Base-by-base conservation (phyloP, 139 green algal species). In the Coccomyxa sp. region DNA sequence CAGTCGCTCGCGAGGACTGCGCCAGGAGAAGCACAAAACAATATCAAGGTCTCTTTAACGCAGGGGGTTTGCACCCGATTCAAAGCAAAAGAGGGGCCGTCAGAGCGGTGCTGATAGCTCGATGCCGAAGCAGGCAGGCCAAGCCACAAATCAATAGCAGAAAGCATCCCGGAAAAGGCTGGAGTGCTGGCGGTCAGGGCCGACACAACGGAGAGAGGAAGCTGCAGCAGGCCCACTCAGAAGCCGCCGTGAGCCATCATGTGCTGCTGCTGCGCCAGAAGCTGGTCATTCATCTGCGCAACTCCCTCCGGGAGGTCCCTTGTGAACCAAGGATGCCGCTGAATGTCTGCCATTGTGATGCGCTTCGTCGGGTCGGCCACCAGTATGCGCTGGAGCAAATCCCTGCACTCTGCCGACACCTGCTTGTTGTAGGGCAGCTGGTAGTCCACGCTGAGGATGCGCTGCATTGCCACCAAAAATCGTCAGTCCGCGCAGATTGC, bases 251-350 rank as follows among this genome's bases (percentile, higher is more conserved):
- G 63, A 21, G 63, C 63, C 63, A 71, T 21, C 63, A 71, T 71
- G 63, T 59, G 30, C 76, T 80, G 76, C 76, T 80, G 32, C 76
- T 82, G 58, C 38, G 83, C 79, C 71, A 88, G 74, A 21, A 86
- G 82, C 83, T 76, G 63, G 58, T 84, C 66, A n/a, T 90, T 90
- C 77, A 90, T 84, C 57, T 80, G 59, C 45, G 81, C 58, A 0
- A 85, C 79, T 13, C 91, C 87, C 1, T 81, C 75, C 11, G 90
- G 90, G 71, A 93, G 84, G 85, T 91, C 90, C 57, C 63, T 71
- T n/a, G 79, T 57, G 84, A 94, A 95, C 91, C 91, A 95, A n/a
- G 89, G 83, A 83, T 94, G 90, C 75, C 74, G 11, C 77, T 86
- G 82, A 80, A 95, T 92, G 77, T 91, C 82, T 13, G 81, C 58